These are phyloP conservation scores for Dactylellina parvicollis DNA, from an alignment of 2,329 filamentous ascomycete species.

Conservation along the genomic window DNA sequence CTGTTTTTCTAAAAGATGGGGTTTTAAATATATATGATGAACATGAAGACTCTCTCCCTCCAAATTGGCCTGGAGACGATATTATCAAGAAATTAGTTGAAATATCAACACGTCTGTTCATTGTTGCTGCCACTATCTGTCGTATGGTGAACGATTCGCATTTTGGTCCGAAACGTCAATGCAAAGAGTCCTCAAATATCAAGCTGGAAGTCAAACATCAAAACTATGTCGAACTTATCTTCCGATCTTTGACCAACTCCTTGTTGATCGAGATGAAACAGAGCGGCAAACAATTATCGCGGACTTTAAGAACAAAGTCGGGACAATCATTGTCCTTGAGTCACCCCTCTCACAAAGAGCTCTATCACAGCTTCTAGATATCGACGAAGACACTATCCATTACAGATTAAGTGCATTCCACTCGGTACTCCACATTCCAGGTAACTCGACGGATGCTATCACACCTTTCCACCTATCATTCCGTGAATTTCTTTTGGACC, in stretches of 20 bases:
- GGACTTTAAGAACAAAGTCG: conserved; percentile 1
- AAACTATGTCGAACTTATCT: conserved; percentile 15
- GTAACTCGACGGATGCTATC: neutral
- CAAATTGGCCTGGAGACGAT: conserved; percentile 50
- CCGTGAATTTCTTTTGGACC: neutral
- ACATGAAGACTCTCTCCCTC: conserved; percentile 15
- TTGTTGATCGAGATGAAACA: neutral
- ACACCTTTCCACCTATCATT: neutral
- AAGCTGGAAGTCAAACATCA: neutral
- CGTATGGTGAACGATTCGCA: no score
- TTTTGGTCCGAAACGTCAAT: no score
- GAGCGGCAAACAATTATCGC: neutral
- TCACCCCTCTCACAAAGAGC: conserved; percentile 4
- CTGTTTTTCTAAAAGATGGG: conserved; percentile 54
- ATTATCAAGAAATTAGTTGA: conserved; percentile 52
- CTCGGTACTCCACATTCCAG: neutral
- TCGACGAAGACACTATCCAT: neutral
- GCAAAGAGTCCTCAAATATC: neutral
- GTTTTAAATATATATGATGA: conserved; percentile 46
- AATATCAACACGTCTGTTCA: conserved; percentile 57
- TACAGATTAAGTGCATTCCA: neutral
- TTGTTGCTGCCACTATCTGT: conserved; percentile 58
- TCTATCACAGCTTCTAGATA: neutral
- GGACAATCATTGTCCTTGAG: conserved; percentile 25
- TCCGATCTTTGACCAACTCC: conserved; percentile 14